These are phyloP conservation scores for Trypanosoma melophagium DNA, from an alignment of 208 protist genomes.

Conservation along the genomic window DNA sequence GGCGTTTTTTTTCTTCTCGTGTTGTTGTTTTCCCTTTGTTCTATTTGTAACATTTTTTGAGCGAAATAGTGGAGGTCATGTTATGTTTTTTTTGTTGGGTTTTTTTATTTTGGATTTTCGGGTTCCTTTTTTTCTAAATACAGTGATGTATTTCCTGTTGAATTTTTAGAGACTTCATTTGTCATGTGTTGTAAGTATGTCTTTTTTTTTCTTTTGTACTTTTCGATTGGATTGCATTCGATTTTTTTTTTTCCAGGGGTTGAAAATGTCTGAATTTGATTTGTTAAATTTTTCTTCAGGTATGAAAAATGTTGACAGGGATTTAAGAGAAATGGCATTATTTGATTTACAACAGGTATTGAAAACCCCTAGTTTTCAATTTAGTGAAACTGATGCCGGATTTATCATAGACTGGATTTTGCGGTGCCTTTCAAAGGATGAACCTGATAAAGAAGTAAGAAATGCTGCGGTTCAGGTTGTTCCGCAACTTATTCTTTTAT, in stretches of 20 bases:
- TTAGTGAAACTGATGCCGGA: slow-evolving; percentile 13
- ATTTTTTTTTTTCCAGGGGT: slow-evolving; percentile 10
- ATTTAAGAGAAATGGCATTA: slow-evolving; percentile 66
- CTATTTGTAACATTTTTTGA: too few relatives aligned
- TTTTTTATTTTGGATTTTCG: too few relatives aligned
- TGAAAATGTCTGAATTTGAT: slow-evolving; percentile 30
- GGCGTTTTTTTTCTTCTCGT: too few relatives aligned
- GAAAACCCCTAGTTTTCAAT: slow-evolving; percentile 18
- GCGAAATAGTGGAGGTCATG: too few relatives aligned
- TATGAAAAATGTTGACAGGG: slow-evolving; percentile 64
- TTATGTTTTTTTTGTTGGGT: too few relatives aligned
- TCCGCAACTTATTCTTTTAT: slow-evolving; percentile 28
- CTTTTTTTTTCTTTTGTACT: background rate
- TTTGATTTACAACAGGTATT: slow-evolving; percentile 60
- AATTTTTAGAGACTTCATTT: too few relatives aligned
- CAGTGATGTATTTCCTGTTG: too few relatives aligned
- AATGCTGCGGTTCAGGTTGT: slow-evolving; percentile 37
- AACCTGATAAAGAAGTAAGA: slow-evolving; percentile 35
- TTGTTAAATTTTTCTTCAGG: slow-evolving; percentile 35
- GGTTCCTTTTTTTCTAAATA: too few relatives aligned
- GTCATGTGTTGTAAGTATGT: too few relatives aligned
- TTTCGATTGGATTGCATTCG: too few relatives aligned
- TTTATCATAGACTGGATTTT: slow-evolving; percentile 37
- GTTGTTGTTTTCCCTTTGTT: too few relatives aligned
- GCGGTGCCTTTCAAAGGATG: slow-evolving; percentile 40